A percentile compares a stretch with the other conserved stretches of the same genome.
These are phyloP conservation scores for Blastobotrys terrestris DNA, from an alignment of 805 yeast genomes.

Conservation along the genomic window DNA sequence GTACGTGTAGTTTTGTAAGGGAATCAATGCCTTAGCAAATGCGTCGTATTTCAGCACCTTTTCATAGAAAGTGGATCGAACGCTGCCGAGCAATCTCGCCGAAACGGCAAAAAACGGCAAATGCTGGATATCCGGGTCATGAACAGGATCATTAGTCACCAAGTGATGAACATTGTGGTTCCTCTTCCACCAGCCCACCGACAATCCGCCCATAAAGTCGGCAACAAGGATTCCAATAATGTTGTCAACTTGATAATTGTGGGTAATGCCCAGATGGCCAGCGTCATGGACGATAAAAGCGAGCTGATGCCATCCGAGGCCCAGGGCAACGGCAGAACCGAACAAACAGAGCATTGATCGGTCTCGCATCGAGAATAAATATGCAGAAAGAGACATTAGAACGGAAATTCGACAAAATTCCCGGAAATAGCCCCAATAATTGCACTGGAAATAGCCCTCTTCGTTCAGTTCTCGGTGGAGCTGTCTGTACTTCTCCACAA, in stretches of 20 bases:
- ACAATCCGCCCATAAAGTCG: conserved; percentile 78
- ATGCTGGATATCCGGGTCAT: conserved; percentile 93
- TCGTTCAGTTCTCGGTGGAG: conserved; percentile 51
- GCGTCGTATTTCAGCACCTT: conserved; percentile 60
- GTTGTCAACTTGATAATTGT: conserved; percentile 70
- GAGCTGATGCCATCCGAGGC: conserved; percentile 83
- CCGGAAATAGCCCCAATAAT: conserved; percentile 64
- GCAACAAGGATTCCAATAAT: conserved; percentile 68
- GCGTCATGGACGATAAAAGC: conserved; percentile 88
- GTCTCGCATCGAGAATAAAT: conserved; percentile 34
- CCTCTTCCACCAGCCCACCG: conserved; percentile 92
- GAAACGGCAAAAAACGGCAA: conserved; percentile 87
- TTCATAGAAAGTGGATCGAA: conserved; percentile 78
- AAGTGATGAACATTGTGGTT: conserved; percentile 92
- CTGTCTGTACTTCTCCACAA: conserved; percentile 52
- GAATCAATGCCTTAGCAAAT: conserved; percentile 52
- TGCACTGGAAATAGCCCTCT: conserved; percentile 64
- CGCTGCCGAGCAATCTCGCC: conserved; percentile 56
- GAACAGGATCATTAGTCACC: conserved; percentile 87
- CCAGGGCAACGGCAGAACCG: conserved; percentile 59
- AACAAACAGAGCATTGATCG: conserved; percentile 32
- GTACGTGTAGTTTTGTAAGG: conserved; percentile 61
- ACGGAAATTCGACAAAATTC: conserved; percentile 57
- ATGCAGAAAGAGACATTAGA: conserved; percentile 45
- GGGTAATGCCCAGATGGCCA: conserved; percentile 80